Evolutionary conservation across 805 yeast genomes (phyloP).

Genomic region (Yarrowia sp.): DNA sequence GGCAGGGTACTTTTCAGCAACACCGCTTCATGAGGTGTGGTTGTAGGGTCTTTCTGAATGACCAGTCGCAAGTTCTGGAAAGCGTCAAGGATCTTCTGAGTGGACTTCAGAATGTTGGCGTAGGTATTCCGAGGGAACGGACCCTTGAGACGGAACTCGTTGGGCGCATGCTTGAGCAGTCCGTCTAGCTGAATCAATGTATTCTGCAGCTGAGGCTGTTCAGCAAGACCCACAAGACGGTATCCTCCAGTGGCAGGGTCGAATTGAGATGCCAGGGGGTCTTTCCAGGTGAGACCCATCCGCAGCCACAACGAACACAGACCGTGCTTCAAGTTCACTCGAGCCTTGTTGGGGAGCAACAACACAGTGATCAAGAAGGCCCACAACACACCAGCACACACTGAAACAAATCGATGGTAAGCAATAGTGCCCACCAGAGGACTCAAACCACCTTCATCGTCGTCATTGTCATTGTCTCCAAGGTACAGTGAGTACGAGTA

Average conservation of each 20-base stretch:
- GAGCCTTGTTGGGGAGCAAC: slow-evolving; percentile 77
- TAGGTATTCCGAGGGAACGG: slow-evolving; percentile 65
- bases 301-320: slow-evolving; percentile 76
- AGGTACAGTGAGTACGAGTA: slow-evolving; percentile 74
- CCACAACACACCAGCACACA: slow-evolving; percentile 76
- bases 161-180: slow-evolving; percentile 71
- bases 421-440: slow-evolving; percentile 80
- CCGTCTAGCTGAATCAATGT: slow-evolving; percentile 67
- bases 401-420: slow-evolving; percentile 76
- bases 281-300: slow-evolving; percentile 84
- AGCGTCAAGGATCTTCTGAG: slow-evolving; percentile 73
- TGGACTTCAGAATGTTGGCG: slow-evolving; percentile 58
- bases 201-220: slow-evolving; percentile 56
- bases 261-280: slow-evolving; percentile 56
- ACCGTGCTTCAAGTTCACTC: slow-evolving; percentile 69
- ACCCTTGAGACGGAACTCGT: slow-evolving; percentile 78
- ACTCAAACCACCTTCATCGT: slow-evolving; percentile 70
- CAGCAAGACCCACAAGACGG: slow-evolving; percentile 45
- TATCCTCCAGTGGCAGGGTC: slow-evolving; percentile 39
- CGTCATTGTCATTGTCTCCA: slow-evolving; percentile 58
- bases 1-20: slow-evolving; percentile 58
- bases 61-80: slow-evolving; percentile 75
- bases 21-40: slow-evolving; percentile 60
- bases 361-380: slow-evolving; percentile 72
- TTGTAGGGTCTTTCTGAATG: slow-evolving; percentile 65